Percentiles rank a stretch among this genome's conserved stretches.
Evolutionary conservation across 2,329 filamentous ascomycete genomes (phyloP).

Genomic region (Scopulariopsis brevicaulis): DNA sequence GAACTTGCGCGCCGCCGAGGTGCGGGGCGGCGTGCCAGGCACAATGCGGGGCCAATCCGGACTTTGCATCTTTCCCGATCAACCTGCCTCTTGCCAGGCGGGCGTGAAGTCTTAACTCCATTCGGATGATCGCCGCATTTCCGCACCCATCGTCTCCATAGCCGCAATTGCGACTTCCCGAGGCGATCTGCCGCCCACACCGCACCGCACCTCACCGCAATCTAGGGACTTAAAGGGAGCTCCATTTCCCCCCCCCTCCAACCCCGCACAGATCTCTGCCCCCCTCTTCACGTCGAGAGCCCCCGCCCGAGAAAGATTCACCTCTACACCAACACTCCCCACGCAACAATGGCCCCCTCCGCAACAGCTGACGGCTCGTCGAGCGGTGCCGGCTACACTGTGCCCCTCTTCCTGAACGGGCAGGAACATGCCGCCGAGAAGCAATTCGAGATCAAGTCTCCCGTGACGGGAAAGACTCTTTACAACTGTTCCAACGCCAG

Average conservation of each 20-base stretch:
- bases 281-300: too few species aligned
- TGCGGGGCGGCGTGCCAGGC: neutral
- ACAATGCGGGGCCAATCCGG: neutral
- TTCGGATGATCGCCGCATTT: neutral
- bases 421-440: conserved; percentile 29
- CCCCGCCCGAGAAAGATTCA: neutral
- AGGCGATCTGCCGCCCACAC: neutral
- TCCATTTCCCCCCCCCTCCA: neutral
- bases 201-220: neutral
- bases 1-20: neutral
- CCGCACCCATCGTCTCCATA: neutral
- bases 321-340: neutral
- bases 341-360: neutral
- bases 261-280: neutral
- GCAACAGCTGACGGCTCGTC: neutral
- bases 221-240: neutral
- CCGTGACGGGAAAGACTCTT: conserved; percentile 38
- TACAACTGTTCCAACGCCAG: conserved; percentile 44
- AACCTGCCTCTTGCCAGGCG: neutral
- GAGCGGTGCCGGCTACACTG: neutral
- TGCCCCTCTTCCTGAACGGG: conserved; percentile 31
- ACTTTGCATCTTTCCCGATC: neutral
- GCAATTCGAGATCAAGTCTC: conserved; percentile 45
- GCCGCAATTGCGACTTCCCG: neutral
- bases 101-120: too few species aligned